Conservation (phyloP, 2,329 filamentous ascomycete genomes). For the Aureobasidium subglaciale region DNA sequence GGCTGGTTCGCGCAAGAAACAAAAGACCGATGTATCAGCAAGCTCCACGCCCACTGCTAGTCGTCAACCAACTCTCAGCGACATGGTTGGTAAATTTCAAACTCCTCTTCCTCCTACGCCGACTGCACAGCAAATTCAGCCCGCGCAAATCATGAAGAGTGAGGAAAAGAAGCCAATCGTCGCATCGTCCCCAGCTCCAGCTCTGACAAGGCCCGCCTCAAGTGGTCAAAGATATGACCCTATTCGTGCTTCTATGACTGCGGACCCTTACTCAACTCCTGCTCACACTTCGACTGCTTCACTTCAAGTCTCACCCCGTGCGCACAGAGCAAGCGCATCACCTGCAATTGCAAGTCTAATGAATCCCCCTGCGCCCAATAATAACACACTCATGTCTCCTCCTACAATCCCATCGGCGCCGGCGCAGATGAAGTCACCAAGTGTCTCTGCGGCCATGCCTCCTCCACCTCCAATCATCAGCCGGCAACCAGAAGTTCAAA, state of each 20-base stretch:
- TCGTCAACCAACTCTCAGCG: constrained; percentile 35
- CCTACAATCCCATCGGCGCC: constrained; percentile 20
- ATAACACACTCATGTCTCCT: constrained; percentile 21
- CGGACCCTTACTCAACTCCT: constrained; percentile 23
- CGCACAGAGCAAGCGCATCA: constrained; percentile 75
- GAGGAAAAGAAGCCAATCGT: constrained; percentile 4
- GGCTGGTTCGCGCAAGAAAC: constrained; percentile 43
- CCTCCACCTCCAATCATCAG: neutral
- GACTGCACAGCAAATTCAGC: constrained; percentile 17
- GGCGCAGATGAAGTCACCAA: constrained; percentile 1
- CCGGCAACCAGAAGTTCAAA: constrained; percentile 2
- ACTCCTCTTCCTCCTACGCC: constrained; percentile 21
- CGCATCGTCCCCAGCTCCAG: constrained; percentile 21
- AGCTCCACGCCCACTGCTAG: neutral
- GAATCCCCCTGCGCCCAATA: constrained; percentile 29
- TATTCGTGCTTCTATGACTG: constrained; percentile 61
- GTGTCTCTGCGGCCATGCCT: constrained; percentile 1
- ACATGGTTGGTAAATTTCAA: constrained; percentile 30
- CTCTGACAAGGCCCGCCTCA: constrained; percentile 46
- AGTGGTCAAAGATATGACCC: constrained; percentile 85
- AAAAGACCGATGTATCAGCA: constrained; percentile 29
- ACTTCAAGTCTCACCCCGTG: constrained; percentile 35
- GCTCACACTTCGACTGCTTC: constrained; percentile 23
- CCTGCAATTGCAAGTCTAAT: constrained; percentile 89
- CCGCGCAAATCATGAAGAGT: constrained; percentile 1